phyloP scores from a whole-genome alignment of 129 eudicot species.

The Pittosporum tobira region DNA sequence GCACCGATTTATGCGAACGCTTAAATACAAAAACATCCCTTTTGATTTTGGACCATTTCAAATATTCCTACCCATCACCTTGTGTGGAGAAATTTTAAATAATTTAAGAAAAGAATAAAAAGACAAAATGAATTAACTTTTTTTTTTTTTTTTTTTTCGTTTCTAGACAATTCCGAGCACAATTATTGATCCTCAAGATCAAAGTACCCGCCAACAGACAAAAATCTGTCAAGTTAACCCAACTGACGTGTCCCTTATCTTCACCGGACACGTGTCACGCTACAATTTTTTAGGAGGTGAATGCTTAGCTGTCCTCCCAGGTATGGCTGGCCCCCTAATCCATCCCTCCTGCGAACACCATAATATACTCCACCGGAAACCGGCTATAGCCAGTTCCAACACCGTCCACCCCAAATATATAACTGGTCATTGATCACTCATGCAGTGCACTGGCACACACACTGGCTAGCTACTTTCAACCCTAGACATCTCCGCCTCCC shows the following conservation, averaged over 20 bases:
- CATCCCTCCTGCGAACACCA: conserved; percentile 11
- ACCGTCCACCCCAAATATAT: conserved; percentile 17
- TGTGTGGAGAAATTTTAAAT: too few relatives aligned
- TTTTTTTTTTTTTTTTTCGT: too few relatives aligned
- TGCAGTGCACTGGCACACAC: background rate
- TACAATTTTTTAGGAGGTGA: conserved; percentile 5
- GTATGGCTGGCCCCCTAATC: conserved; percentile 8
- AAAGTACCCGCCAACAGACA: background rate
- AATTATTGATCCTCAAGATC: background rate
- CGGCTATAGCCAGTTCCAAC: conserved; percentile 20
- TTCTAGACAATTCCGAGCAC: background rate
- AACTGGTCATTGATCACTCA: conserved; percentile 1
- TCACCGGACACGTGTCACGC: conserved; percentile 17
- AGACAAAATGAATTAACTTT: too few relatives aligned
- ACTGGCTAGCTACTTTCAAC: background rate
- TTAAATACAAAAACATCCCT: too few relatives aligned
- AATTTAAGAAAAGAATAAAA: too few relatives aligned
- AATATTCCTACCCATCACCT: too few relatives aligned
- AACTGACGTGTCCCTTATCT: conserved; percentile 23
- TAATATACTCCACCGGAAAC: conserved; percentile 26
- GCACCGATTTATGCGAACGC: too few relatives aligned
- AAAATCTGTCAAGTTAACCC: conserved; percentile 8
- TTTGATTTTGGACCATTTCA: too few relatives aligned
- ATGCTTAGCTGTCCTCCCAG: conserved; percentile 26
- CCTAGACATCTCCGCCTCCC: background rate